Evolutionary conservation across 2,329 filamentous ascomycete species (phyloP), one percentile per base, ranked within the genome.

Genomic region (Camillea tinctor): DNA sequence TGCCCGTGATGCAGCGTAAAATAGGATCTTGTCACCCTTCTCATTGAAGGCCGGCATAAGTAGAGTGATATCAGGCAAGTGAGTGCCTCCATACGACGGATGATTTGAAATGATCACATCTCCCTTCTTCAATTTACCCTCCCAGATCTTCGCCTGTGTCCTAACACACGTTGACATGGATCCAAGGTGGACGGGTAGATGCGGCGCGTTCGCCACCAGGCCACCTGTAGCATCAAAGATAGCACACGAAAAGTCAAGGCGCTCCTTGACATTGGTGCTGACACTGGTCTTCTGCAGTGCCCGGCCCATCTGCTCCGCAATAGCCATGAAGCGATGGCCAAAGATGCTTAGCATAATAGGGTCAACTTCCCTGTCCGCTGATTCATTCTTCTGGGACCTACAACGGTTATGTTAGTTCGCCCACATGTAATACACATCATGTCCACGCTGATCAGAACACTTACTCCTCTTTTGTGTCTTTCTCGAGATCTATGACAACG

Each of bases 21-120:
- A 94, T 57, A 93, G 82, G 60, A 94, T 93, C 17, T 88, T 84
- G 59, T 89, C 84, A 2, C 87, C 88, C 44, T 73, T 72, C 17
- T 75, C 72, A 64, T 86, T 86, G 73, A 94, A 94, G 0, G 91
- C 90, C 0, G 91, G 91, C 36, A 91, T 93, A 59, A 92, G 83
- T 23, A 93, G 88, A 0, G 91, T 95, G 59, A 95, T 91, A 70
- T 95, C 91, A 1, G 91, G 91, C 23, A 95, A 76, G 77, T 95
- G 91, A 0, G 92, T 96, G 49, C 91, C 91, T 36, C 91, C 91
- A 69, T 88, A 93, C 72, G 92, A 91, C 1, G 91, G 91, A 70
- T 95, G 91, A 68, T 95, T 95, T 0, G 90, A 91, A 5, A 94
- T 90, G 50, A 95, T 83, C 0, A 95, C 91, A 72, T 95, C 91